These are phyloP conservation scores for Phytophthora macrochlamydospora DNA, from an alignment of 352 stramenopile genomes.

Conservation along the genomic window DNA sequence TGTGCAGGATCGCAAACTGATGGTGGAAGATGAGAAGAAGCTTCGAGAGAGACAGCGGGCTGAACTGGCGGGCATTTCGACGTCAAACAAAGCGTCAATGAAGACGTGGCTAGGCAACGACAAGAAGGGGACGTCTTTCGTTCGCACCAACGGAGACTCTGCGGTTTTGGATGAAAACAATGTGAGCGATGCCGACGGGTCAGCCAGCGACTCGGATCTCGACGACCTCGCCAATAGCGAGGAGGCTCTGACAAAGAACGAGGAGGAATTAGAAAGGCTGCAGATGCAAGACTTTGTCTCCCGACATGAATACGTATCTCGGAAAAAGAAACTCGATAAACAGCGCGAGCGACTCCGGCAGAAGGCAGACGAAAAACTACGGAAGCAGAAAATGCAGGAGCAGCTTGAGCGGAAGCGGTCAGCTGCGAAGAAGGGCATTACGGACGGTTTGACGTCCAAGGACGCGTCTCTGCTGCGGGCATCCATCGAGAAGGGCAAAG, in stretches of 20 bases:
- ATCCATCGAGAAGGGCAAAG: conserved; percentile 76
- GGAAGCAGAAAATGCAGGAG: conserved; percentile 69
- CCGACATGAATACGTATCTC: conserved; percentile 79
- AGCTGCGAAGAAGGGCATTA: conserved; percentile 69
- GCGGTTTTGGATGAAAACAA: conserved; percentile 37
- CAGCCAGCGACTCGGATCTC: conserved; percentile 64
- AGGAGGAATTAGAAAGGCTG: conserved; percentile 76
- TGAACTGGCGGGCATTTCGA: conserved; percentile 56
- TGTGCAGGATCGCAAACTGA: conserved; percentile 66
- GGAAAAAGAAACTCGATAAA: conserved; percentile 73
- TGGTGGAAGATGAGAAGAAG: conserved; percentile 83
- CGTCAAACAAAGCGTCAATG: conserved; percentile 63
- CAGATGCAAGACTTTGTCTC: conserved; percentile 71
- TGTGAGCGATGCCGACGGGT: conserved; percentile 49
- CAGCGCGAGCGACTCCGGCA: conserved; percentile 67
- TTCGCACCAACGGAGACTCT: conserved; percentile 12
- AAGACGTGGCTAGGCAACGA: conserved; percentile 64
- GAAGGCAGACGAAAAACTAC: conserved; percentile 59
- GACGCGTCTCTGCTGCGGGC: conserved; percentile 53
- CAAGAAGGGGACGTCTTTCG: conserved; percentile 46
- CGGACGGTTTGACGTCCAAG: conserved; percentile 66
- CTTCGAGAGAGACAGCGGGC: conserved; percentile 73
- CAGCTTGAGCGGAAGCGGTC: conserved; percentile 67
- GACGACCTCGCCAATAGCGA: conserved; percentile 67
- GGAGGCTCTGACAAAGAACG: conserved; percentile 66